A percentile compares a stretch with the other conserved stretches of the same genome.
Evolutionary conservation across 202 grass and related monocot genomes (phyloP).

Genomic region (Digitaria exilis): DNA sequence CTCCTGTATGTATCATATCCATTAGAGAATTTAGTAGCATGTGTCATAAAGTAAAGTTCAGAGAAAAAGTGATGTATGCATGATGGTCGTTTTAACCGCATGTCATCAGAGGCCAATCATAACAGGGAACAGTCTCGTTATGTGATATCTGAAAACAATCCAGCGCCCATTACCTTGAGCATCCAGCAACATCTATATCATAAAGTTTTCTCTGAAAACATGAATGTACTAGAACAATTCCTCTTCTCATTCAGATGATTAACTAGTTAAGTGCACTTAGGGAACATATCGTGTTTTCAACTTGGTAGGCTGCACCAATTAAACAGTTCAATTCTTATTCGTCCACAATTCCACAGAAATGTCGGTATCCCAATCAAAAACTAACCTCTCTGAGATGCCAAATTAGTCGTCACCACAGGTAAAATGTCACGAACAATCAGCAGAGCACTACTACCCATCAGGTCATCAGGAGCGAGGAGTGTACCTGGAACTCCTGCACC

Average conservation of each 20-base stretch:
- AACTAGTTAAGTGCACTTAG: background rate
- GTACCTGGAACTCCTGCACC: slow-evolving; percentile 84
- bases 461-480: background rate
- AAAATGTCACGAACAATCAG: background rate
- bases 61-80: background rate
- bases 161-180: background rate
- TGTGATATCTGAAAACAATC: background rate
- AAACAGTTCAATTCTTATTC: background rate
- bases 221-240: slow-evolving; percentile 16
- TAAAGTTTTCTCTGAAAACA: background rate
- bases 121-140: background rate
- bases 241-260: background rate
- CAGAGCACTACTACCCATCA: no score
- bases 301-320: background rate
- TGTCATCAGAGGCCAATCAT: background rate
- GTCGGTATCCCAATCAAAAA: background rate
- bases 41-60: background rate
- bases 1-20: slow-evolving; percentile 56
- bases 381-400: background rate
- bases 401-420: background rate
- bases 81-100: background rate
- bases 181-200: background rate
- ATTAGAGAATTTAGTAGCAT: slow-evolving; percentile 20
- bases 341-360: background rate
- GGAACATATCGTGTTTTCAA: background rate